Conservation (phyloP, 2,329 filamentous ascomycete genomes). For the Diaporthe vexans region DNA sequence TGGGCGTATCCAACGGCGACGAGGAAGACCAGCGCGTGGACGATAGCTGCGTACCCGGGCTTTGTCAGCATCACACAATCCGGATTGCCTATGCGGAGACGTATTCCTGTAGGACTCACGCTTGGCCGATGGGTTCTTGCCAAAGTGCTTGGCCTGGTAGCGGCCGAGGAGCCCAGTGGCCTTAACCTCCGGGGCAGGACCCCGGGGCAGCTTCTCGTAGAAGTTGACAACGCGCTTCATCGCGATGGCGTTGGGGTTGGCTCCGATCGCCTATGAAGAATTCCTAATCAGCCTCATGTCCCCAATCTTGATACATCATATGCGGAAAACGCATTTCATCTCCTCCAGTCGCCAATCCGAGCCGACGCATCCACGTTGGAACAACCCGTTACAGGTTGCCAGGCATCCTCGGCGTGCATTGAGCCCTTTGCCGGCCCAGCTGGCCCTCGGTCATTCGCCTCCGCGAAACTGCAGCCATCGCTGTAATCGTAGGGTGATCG, state of each 20-base stretch:
- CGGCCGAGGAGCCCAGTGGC: constrained; percentile 85
- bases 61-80: constrained; percentile 27
- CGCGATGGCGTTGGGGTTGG: constrained; percentile 93
- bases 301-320: not conserved
- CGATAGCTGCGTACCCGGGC: constrained; percentile 75
- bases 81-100: not conserved
- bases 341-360: not conserved
- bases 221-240: constrained; percentile 99
- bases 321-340: not conserved
- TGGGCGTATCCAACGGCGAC: constrained; percentile 91
- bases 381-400: not conserved
- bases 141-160: constrained; percentile 95
- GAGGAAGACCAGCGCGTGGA: constrained; percentile 86
- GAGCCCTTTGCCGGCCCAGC: not conserved
- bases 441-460: not conserved
- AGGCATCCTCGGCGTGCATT: not conserved
- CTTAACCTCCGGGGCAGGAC: constrained; percentile 86
- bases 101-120: constrained; percentile 74
- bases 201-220: constrained; percentile 98
- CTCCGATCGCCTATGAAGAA: constrained; percentile 84
- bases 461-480: not conserved
- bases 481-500: constrained; percentile 8
- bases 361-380: not conserved
- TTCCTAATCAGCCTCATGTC: constrained; percentile 12
- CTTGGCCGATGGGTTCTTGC: constrained; percentile 89